Evolutionary conservation across 768 basidiomycete species (phyloP), one percentile per base, ranked within the genome.

Genomic region (Zangia roseola): DNA sequence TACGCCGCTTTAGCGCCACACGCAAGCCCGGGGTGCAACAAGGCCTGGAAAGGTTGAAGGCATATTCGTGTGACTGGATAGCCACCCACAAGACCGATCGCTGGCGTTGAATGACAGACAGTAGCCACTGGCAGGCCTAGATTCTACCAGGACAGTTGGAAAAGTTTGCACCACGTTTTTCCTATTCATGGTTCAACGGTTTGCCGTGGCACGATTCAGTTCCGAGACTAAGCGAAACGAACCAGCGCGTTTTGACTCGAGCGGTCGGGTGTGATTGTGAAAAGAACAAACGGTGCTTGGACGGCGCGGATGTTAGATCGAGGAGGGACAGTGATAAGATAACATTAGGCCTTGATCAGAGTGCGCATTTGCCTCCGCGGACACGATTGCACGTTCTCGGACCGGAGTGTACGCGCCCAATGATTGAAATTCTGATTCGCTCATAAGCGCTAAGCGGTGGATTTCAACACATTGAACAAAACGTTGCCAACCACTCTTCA

Each of bases 291-390:
- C 36, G 63, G 63, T 40, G 48, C 46, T 56, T 63, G 52, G 37
- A 47, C 53, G 63, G 63, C 51, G 40, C 57, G 60, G 49, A 49
- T 16, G 36, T 16, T 14, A 6, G 31, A 28, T 53, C 19, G 42
- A 49, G 14, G 35, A 52, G 37, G 40, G 52, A 52, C 31, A 16
- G 43, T 42, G 62, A 64, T 64, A 64, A 62, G 62, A 64, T 64
- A 60, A 42, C 47, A 46, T 43, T 49, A 44, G 33, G 25, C 45
- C 40, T 54, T 41, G 52, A 64, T 52, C 59, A 31, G 13, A 28
- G 26, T 20, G 23, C 31, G 17, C 47, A 19, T 41, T 36, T 39
- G 41, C 48, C 46, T 60, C 62, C 62, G 63, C 63, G 63, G 63
- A 53, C 51, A 53, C 41, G 38, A 28, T 28, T 28, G 6, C 30